Percentiles rank a stretch among this genome's conserved stretches.
Evolutionary conservation across 768 basidiomycete species (phyloP).

Genomic region (Rhizopogon vulgaris): DNA sequence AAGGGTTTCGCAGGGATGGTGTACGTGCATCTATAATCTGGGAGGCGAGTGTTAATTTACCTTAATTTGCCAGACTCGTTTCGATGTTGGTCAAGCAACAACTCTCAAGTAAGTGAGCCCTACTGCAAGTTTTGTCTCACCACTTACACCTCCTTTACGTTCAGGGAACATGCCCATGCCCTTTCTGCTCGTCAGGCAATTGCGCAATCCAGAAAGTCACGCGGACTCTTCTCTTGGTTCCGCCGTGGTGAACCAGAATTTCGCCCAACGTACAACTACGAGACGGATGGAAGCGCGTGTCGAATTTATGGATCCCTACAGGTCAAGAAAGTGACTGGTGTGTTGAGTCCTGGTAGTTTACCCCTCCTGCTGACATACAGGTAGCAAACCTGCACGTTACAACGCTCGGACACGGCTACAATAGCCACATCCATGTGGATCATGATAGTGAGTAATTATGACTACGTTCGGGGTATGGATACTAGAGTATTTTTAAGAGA

Average conservation of each 20-base stretch:
- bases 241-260: constrained; percentile 38
- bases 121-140: no score
- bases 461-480: background rate
- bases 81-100: constrained; percentile 79
- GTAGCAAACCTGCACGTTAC: constrained; percentile 90
- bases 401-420: constrained; percentile 91
- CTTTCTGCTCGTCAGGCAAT: constrained; percentile 69
- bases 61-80: constrained; percentile 48
- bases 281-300: constrained; percentile 70
- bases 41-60: background rate
- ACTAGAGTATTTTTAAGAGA: constrained; percentile 42
- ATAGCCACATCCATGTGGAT: constrained; percentile 80
- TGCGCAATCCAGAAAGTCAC: constrained; percentile 66
- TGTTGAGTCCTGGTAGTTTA: constrained; percentile 2
- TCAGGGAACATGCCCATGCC: constrained; percentile 55
- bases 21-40: constrained; percentile 33
- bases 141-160: background rate
- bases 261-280: constrained; percentile 69
- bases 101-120: constrained; percentile 45
- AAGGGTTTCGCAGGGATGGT: constrained; percentile 79
- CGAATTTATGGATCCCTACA: constrained; percentile 76
- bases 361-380: background rate
- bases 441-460: constrained; percentile 59
- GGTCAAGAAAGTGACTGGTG: constrained; percentile 89
- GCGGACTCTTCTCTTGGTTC: constrained; percentile 65